Conservation (phyloP, 2,329 filamentous ascomycete genomes). For the Penicillium occitanis region DNA sequence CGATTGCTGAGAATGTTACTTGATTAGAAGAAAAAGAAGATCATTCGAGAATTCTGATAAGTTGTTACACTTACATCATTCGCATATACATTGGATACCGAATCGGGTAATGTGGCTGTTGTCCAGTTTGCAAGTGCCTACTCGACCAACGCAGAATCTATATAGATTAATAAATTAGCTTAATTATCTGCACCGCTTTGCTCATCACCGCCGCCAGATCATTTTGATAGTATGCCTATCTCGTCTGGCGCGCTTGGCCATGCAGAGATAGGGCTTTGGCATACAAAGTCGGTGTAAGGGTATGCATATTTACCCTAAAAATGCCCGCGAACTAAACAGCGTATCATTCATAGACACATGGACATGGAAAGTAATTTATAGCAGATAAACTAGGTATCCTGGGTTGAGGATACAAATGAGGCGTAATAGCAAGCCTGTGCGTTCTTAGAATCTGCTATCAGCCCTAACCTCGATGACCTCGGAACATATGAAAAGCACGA, state of each 20-base stretch:
- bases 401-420: neutral
- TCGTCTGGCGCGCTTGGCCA: conserved; percentile 6
- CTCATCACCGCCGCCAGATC: neutral
- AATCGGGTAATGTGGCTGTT: conserved; percentile 2
- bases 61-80: neutral
- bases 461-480: neutral
- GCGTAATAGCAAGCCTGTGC: conserved; percentile 1
- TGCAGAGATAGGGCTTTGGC: neutral
- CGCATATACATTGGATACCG: neutral
- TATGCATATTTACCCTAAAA: neutral
- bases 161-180: neutral
- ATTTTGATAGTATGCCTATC: conserved; percentile 1
- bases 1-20: neutral
- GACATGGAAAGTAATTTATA: neutral
- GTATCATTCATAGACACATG: conserved; percentile 6
- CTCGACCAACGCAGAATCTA: neutral
- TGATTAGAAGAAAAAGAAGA: neutral
- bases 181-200: neutral
- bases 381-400: neutral
- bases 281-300: conserved; percentile 16
- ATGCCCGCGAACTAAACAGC: neutral
- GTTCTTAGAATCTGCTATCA: neutral
- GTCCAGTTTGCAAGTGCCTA: neutral
- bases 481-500: neutral
- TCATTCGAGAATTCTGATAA: neutral